Evolutionary conservation across 2,329 filamentous ascomycete genomes (phyloP).

Genomic region (Huntiella omanensis): DNA sequence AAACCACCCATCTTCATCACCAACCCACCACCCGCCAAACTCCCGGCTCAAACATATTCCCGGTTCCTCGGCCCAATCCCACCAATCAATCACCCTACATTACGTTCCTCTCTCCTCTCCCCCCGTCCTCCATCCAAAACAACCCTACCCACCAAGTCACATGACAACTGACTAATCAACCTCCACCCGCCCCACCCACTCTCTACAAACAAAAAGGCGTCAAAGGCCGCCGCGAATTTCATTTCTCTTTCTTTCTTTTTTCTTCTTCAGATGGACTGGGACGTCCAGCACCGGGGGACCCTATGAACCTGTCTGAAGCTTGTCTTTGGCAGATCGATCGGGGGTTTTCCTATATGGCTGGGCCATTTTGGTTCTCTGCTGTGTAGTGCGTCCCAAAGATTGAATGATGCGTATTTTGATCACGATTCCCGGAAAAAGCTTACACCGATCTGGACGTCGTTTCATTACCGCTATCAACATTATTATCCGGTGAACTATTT

Average conservation of each 20-base stretch:
- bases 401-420: conserved; percentile 26
- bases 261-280: conserved; percentile 16
- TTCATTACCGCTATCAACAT: conserved; percentile 42
- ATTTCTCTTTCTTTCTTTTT: conserved; percentile 16
- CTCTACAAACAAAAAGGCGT: neutral
- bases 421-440: conserved; percentile 26
- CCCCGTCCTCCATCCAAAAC: no score
- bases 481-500: neutral
- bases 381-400: conserved; percentile 7
- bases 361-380: conserved; percentile 16
- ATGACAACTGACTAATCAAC: neutral
- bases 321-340: conserved; percentile 16
- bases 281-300: conserved; percentile 16
- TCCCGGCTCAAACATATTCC: conserved; percentile 2
- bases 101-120: neutral
- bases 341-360: conserved; percentile 13
- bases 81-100: conserved; percentile 11
- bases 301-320: conserved; percentile 5
- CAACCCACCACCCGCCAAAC: neutral
- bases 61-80: conserved; percentile 10
- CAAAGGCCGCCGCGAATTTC: neutral
- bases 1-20: conserved; percentile 3
- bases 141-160: neutral
- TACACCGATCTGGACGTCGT: conserved; percentile 29
- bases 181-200: neutral